phyloP scores from a whole-genome alignment of 139 green algal species.

The Pseudopediastrum boryanum region DNA sequence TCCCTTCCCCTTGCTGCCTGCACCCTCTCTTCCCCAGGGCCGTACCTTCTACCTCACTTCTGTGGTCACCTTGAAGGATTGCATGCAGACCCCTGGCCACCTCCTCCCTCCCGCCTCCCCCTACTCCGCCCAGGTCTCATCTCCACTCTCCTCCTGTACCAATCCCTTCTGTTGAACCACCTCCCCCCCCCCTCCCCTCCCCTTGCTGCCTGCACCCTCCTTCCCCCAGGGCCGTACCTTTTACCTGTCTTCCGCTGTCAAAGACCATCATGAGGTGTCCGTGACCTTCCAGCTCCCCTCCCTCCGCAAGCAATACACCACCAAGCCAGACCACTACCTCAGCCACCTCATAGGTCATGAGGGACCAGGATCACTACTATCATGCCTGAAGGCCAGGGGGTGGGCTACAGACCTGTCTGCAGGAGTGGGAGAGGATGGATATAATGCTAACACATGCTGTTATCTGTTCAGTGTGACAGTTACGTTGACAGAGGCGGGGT shows the following conservation, averaged over 20 bases:
- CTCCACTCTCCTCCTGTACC: too few species aligned
- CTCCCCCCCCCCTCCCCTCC: too few species aligned
- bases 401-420: constrained; percentile 86
- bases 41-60: too few species aligned
- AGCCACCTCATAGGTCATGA: constrained; percentile 95
- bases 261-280: constrained; percentile 79
- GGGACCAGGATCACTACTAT: constrained; percentile 82
- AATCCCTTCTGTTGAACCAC: too few species aligned
- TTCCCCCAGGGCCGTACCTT: constrained; percentile 61
- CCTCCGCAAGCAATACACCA: constrained; percentile 68
- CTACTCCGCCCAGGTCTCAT: too few species aligned
- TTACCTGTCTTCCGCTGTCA: constrained; percentile 77
- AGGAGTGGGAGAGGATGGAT: constrained; percentile 79
- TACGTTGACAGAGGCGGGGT: constrained; percentile 82
- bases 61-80: too few species aligned
- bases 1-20: too few species aligned
- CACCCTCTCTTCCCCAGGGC: too few species aligned
- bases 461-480: constrained; percentile 82
- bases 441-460: constrained; percentile 60
- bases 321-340: constrained; percentile 93
- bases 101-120: too few species aligned
- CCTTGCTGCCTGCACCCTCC: neutral
- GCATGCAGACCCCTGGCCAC: too few species aligned
- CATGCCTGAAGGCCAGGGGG: constrained; percentile 66
- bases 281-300: constrained; percentile 87